phyloP scores from a whole-genome alignment of 495 filamentous ascomycete species.

The Penicillium coffeae region DNA sequence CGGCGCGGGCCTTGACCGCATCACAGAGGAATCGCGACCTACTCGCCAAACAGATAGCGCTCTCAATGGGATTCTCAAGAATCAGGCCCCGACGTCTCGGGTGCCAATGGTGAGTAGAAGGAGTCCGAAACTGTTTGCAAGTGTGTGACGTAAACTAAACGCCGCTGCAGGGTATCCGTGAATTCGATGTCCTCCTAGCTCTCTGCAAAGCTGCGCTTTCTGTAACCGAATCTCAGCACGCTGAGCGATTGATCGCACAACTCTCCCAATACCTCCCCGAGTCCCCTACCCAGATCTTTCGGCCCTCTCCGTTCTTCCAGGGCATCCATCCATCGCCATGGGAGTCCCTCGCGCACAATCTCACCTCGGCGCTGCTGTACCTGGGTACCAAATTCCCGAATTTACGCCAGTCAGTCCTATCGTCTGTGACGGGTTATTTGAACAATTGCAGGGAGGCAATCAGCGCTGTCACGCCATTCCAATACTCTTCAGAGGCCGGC shows the following conservation, averaged over 20 bases:
- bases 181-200: slow-evolving; percentile 85
- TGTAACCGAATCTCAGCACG: slow-evolving; percentile 61
- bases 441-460: slow-evolving; percentile 57
- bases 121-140: neutral
- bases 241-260: slow-evolving; percentile 67
- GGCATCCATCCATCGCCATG: slow-evolving; percentile 84
- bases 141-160: slow-evolving; percentile 20
- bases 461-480: slow-evolving; percentile 31
- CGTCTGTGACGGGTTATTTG: slow-evolving; percentile 64
- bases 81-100: slow-evolving; percentile 39
- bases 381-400: slow-evolving; percentile 65
- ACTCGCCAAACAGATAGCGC: slow-evolving; percentile 30
- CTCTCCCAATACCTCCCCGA: slow-evolving; percentile 80
- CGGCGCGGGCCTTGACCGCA: slow-evolving; percentile 60
- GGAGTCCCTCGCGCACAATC: slow-evolving; percentile 75
- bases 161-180: slow-evolving; percentile 56
- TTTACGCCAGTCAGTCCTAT: slow-evolving; percentile 57
- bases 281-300: slow-evolving; percentile 71
- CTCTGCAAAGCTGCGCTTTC: slow-evolving; percentile 81
- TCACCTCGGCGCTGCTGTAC: slow-evolving; percentile 74
- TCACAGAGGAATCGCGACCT: slow-evolving; percentile 53
- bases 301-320: slow-evolving; percentile 74
- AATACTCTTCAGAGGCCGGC: slow-evolving; percentile 42
- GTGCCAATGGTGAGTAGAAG: slow-evolving; percentile 47
- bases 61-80: slow-evolving; percentile 35